Conservation (phyloP, 768 basidiomycete species). For the Clitopilus hobsonii region DNA sequence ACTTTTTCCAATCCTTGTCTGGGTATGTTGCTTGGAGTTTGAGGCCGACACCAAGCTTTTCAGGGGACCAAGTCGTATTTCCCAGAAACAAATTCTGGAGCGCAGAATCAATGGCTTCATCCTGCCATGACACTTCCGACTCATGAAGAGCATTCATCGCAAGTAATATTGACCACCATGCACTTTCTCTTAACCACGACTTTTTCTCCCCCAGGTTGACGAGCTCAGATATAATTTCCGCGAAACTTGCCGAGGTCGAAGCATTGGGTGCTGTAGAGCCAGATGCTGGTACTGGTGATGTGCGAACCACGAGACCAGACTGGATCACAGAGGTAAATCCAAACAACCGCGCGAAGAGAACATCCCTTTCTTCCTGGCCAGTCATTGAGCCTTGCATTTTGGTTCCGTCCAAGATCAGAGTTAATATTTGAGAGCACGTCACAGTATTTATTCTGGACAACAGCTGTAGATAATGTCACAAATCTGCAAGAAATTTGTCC, state of each 20-base stretch:
- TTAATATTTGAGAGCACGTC: conserved; percentile 70
- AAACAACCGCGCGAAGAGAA: conserved; percentile 89
- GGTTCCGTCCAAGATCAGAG: conserved; percentile 69
- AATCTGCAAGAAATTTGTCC: no score
- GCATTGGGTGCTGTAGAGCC: conserved; percentile 47
- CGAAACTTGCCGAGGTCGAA: conserved; percentile 57
- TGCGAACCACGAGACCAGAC: conserved; percentile 74
- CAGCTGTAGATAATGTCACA: conserved; percentile 42
- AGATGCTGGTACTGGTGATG: conserved; percentile 46
- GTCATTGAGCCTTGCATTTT: conserved; percentile 73
- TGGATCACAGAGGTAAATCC: conserved; percentile 83
- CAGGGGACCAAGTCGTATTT: conserved; percentile 70
- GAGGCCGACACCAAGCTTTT: conserved; percentile 80
- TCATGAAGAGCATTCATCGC: conserved; percentile 56
- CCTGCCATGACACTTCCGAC: conserved; percentile 68
- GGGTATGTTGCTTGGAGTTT: conserved; percentile 61
- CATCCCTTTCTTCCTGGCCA: conserved; percentile 89
- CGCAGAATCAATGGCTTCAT: conserved; percentile 49
- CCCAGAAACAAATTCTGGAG: conserved; percentile 51
- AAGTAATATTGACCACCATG: conserved; percentile 76
- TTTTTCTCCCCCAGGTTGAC: conserved; percentile 75
- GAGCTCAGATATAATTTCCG: conserved; percentile 54
- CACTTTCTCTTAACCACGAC: conserved; percentile 87
- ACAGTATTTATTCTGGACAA: conserved; percentile 75
- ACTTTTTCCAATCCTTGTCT: conserved; percentile 59